phyloP scores from a whole-genome alignment of 345 rosid species.

The Eucalyptus viminalis region DNA sequence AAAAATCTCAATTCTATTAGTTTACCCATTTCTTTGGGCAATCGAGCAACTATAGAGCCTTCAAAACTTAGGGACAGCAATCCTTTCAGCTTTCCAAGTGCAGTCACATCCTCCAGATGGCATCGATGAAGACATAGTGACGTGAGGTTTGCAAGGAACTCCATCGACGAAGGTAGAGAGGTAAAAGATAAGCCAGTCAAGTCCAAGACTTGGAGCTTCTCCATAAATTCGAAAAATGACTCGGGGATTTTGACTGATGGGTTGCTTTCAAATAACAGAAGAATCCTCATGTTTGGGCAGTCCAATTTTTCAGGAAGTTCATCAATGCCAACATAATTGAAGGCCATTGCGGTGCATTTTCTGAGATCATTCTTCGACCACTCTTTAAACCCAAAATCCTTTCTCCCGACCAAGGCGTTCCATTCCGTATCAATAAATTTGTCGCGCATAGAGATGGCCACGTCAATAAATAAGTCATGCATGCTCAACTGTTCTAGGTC shows the following conservation, averaged over 20 bases:
- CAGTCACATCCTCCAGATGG: accelerated
- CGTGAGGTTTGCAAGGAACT: neutral
- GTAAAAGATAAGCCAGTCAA: neutral
- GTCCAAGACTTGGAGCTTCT: neutral
- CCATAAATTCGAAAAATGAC: neutral
- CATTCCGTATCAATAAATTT: too few relatives aligned
- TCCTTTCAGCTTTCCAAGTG: neutral
- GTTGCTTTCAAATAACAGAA: accelerated
- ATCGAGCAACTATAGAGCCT: accelerated
- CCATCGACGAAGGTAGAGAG: accelerated
- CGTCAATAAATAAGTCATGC: too few relatives aligned
- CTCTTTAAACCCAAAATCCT: too few relatives aligned
- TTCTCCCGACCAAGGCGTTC: too few relatives aligned
- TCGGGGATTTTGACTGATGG: accelerated
- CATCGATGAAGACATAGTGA: accelerated
- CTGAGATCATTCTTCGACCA: too few relatives aligned
- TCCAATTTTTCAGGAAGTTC: neutral
- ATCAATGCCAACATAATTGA: neutral
- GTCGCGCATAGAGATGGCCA: too few relatives aligned
- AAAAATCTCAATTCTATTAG: neutral
- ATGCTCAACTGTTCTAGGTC: accelerated
- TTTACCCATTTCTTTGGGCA: neutral
- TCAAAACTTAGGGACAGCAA: accelerated
- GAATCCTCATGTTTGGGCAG: accelerated
- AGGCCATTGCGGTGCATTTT: too few relatives aligned